Evolutionary conservation across 2,329 filamentous ascomycete species (phyloP), one percentile per base, ranked within the genome.

Genomic region (Verticillium albo-atrum): DNA sequence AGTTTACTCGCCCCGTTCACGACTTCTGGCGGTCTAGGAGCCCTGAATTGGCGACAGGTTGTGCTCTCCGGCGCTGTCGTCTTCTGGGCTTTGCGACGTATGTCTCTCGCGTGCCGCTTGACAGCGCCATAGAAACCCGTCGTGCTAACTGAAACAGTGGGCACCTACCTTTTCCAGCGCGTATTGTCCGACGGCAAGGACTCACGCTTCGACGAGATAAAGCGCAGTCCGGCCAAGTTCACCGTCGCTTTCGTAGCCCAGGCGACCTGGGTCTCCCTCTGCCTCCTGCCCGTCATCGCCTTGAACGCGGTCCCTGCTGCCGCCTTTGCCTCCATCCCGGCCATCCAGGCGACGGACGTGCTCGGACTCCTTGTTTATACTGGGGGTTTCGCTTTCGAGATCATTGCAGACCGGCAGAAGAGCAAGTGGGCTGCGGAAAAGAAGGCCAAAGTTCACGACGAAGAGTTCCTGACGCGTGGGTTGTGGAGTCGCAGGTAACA

Each of bases 261-360:
- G 71, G 87, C 87, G 6, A 79, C 81, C 0, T 90, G 87, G 88
- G 85, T 90, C 2, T 84, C 84, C 2, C 75, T 89, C n/a, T 87
- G 84, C 69, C 76, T 88, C 4, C 76, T 89, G 65, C 88, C 88
- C 12, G 81, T 90, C 9, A 74, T 89, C 6, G 82, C 85, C 2
- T 68, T 89, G 58, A 90, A 89, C 70, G 76, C 83, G 6, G 79
- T 88, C 6, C 86, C 87, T 0, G 75, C 81, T 2, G 74, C 79
- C 2, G 77, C 79, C 1, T 72, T 89, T 1, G 76, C 80, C 3
- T 75, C 79, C 1, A 69, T 86, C 1, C 80, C 82, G 0, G 62
- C 70, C 3, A 52, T 87, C 10, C 74, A 75, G 3, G 60, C 80
- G 1, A 82, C 82, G 0, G 86, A 89, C 58, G 68, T 84, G 25